Conservation (phyloP, 495 filamentous ascomycete species). For the Talaromyces adpressus region DNA sequence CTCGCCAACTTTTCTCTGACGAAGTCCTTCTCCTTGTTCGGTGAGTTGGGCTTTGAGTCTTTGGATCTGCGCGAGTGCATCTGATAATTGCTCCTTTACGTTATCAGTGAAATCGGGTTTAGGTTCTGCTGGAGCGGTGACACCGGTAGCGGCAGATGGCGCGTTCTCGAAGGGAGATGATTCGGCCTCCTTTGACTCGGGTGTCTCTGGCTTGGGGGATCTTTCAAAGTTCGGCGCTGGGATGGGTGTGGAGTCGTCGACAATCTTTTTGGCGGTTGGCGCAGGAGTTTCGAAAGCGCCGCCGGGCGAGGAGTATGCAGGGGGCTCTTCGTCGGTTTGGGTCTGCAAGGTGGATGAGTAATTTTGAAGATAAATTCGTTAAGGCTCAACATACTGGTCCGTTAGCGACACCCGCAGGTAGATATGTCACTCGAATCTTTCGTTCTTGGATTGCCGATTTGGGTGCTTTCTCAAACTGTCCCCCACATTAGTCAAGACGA, state of each 20-base stretch:
- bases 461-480: conserved; percentile 60
- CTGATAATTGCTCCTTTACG: conserved; percentile 60
- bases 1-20: not conserved
- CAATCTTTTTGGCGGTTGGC: conserved; percentile 24
- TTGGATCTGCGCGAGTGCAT: conserved; percentile 69
- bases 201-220: conserved; percentile 30
- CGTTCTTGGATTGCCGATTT: conserved; percentile 78
- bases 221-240: conserved; percentile 37
- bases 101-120: conserved; percentile 34
- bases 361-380: conserved; percentile 1
- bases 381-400: conserved; percentile 32
- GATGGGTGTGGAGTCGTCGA: conserved; percentile 22
- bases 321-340: conserved; percentile 39
- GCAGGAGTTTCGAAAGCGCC: conserved; percentile 45
- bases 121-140: conserved; percentile 36
- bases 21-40: conserved; percentile 42
- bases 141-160: conserved; percentile 27
- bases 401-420: conserved; percentile 53
- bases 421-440: conserved; percentile 90
- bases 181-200: conserved; percentile 19
- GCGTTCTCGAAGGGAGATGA: conserved; percentile 19
- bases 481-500: not conserved
- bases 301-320: conserved; percentile 50
- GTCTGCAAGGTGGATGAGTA: conserved; percentile 12
- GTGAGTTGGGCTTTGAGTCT: conserved; percentile 61